A percentile compares a stretch with the other conserved stretches of the same genome.
phyloP scores from a whole-genome alignment of 768 basidiomycete genomes.

The Brasilioporus rufonigricans region DNA sequence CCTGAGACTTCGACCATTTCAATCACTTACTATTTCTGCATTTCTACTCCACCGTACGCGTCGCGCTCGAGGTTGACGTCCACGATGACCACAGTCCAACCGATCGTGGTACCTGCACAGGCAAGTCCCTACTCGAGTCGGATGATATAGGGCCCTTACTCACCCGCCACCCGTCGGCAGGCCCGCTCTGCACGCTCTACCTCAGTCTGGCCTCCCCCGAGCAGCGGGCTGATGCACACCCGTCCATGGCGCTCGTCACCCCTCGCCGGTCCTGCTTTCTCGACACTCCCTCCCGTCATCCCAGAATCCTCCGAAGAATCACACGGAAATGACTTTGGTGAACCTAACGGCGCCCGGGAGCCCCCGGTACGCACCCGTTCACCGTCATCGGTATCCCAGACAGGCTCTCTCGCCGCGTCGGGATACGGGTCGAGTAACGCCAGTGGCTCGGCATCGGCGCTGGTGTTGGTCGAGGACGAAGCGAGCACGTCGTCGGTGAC shows the following conservation, averaged over 20 bases:
- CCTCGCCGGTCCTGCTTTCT: conserved; percentile 26
- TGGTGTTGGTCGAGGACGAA: conserved; percentile 11
- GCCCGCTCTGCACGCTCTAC: conserved; percentile 16
- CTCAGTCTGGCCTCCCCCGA: conserved; percentile 5
- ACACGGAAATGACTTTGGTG: conserved; percentile 2
- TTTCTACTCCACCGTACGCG: not conserved
- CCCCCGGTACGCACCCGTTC: conserved; percentile 10
- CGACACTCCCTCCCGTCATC: conserved; percentile 23
- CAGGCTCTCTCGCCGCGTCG: conserved; percentile 10
- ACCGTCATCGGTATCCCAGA: conserved; percentile 16
- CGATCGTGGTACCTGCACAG: conserved; percentile 4
- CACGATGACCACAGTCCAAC: conserved; percentile 11
- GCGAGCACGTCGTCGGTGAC: conserved; percentile 26
- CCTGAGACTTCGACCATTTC: not conserved
- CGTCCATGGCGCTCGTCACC: conserved; percentile 33
- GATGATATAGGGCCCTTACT: not conserved
- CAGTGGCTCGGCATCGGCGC: conserved; percentile 8
- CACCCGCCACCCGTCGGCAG: conserved; percentile 1
- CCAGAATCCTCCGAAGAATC: conserved; percentile 23
- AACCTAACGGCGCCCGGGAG: not conserved
- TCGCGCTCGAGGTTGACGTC: not conserved
- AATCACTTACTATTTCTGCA: not conserved
- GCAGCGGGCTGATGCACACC: conserved; percentile 9
- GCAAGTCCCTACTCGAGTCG: conserved; percentile 5
- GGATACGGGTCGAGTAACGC: conserved; percentile 16